Percentiles rank a stretch among this genome's conserved stretches.
Conservation (phyloP, 768 basidiomycete genomes). For the Chalciporus chontae region DNA sequence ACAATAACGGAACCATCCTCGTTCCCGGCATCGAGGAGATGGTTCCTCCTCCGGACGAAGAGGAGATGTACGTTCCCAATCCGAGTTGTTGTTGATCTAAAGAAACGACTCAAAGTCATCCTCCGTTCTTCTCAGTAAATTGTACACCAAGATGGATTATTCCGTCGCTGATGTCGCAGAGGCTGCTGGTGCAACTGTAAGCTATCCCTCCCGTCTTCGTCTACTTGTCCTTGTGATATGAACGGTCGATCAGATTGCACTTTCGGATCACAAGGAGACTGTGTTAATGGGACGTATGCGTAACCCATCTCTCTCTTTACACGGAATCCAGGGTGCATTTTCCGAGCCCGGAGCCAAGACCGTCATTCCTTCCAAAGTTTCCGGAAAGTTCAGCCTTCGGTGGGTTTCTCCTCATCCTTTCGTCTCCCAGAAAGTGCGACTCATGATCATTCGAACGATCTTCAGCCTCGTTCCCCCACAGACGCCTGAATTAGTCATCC, state of each 20-base stretch:
- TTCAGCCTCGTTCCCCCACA: conserved; percentile 80
- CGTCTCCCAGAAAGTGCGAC: neutral
- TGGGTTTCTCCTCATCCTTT: conserved; percentile 30
- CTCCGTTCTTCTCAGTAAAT: conserved; percentile 37
- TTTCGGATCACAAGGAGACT: conserved; percentile 72
- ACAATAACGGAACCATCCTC: conserved; percentile 73
- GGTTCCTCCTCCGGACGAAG: conserved; percentile 67
- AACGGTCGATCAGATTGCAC: conserved; percentile 43
- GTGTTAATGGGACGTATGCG: conserved; percentile 95
- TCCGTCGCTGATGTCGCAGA: conserved; percentile 67
- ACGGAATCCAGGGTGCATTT: conserved; percentile 96
- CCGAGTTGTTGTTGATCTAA: too few species aligned
- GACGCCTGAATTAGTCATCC: conserved; percentile 69
- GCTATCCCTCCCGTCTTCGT: neutral
- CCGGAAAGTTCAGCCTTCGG: conserved; percentile 95
- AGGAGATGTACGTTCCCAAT: conserved; percentile 54
- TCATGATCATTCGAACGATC: neutral
- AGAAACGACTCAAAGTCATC: too few species aligned
- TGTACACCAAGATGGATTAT: conserved; percentile 78
- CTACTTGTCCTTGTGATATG: neutral
- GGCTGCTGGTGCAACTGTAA: conserved; percentile 61
- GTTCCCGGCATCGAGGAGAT: conserved; percentile 87
- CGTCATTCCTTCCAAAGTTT: conserved; percentile 87
- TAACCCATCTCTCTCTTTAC: conserved; percentile 80
- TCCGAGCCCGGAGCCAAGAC: conserved; percentile 81